Base-by-base conservation (phyloP, 2,329 filamentous ascomycete genomes). In the Zymoseptoria passerinii region DNA sequence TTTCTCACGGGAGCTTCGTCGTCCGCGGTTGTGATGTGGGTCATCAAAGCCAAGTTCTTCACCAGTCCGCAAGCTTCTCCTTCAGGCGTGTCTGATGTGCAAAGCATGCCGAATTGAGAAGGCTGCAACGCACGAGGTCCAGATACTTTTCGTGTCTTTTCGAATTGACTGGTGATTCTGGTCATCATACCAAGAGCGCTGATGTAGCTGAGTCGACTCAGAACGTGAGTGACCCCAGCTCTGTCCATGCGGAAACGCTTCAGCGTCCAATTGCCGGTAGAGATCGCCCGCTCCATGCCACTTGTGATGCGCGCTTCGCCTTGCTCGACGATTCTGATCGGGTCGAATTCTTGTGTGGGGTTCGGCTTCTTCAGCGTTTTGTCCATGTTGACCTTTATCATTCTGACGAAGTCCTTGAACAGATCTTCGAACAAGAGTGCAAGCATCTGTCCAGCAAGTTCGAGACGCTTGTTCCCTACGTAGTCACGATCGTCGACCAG, bases 131-230 rank as follows among this genome's bases (percentile, higher is more conserved):
- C 94, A 82, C 94, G 87, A 68, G 95, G 94, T 65, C 95, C 95
- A 70, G 87, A 92, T 61, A 99, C 92, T 75, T 99, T 99, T 67
- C 94, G 81, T 1, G 94, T 97, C 81, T 99, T 99, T 73, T 99
- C 94, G 70, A 99, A 99, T 77, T 99, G 94, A 81, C 89, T 95
- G 73, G 88, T 94, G 69, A 99, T 97, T 73, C 94, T 83, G 13
- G 94, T 99, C 94, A 99, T 99, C 95, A 99, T 99, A 62, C 95
- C 95, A 28, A 99, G 83, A 28, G 94, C 94, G 63, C 88, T 89
- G 73, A 99, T 96, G 71, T 97, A 99, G 74, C 92, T 97, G 57
- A 99, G 80, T 63, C 94, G 85, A 75, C 92, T 97, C 53, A 99
- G 80, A 48, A 99, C 91, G 74, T 99, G 94, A 0, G 95, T 97